Conservation (phyloP, 1,284 basidiomycete species). For the Leccinum insolens region DNA sequence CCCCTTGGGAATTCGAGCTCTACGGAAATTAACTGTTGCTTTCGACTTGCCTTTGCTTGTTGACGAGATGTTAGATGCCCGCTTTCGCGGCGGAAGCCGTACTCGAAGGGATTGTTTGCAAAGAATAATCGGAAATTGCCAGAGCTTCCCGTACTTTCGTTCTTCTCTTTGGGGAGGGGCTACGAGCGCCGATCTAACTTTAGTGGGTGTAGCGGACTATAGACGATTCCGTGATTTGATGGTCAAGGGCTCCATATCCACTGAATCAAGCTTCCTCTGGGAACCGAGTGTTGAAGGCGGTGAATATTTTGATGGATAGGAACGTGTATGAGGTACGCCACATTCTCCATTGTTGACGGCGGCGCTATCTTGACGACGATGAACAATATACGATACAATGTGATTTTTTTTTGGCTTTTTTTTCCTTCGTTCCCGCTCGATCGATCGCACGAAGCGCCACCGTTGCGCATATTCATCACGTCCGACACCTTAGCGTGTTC, state of each 20-base stretch:
- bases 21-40: slow-evolving; percentile 39
- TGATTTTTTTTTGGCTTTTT: background rate
- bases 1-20: slow-evolving; percentile 75
- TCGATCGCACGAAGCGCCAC: slow-evolving; percentile 26
- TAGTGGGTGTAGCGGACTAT: slow-evolving; percentile 12
- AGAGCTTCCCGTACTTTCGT: slow-evolving; percentile 16
- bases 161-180: slow-evolving; percentile 17
- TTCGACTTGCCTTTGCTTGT: slow-evolving; percentile 15
- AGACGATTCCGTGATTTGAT: slow-evolving; percentile 24
- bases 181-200: slow-evolving; percentile 27
- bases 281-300: slow-evolving; percentile 3
- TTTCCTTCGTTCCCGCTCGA: slow-evolving; percentile 12
- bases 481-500: background rate
- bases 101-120: slow-evolving; percentile 20
- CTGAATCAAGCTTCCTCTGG: slow-evolving; percentile 20
- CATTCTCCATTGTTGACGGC: slow-evolving; percentile 13
- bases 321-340: slow-evolving; percentile 22
- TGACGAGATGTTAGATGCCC: slow-evolving; percentile 21
- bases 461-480: slow-evolving; percentile 10
- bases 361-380: slow-evolving; percentile 11
- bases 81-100: slow-evolving; percentile 23
- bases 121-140: slow-evolving; percentile 27
- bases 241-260: slow-evolving; percentile 2
- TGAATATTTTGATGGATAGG: slow-evolving; percentile 7
- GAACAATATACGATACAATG: slow-evolving; percentile 5